Base-by-base conservation (phyloP, 2,329 filamentous ascomycete genomes). In the Claviceps arundinis region DNA sequence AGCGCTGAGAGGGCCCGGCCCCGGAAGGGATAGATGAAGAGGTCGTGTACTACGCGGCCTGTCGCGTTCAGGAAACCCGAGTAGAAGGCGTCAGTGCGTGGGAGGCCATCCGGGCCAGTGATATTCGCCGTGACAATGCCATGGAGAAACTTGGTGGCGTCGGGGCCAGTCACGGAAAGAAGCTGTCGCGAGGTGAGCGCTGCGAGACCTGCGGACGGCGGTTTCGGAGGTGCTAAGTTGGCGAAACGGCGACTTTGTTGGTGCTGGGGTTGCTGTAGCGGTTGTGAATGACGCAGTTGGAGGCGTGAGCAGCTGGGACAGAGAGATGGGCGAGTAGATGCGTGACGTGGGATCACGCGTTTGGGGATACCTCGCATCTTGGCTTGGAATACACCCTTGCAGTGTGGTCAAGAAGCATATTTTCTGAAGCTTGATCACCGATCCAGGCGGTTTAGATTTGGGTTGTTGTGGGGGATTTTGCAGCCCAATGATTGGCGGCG, bases 31-130 rank as follows among this genome's bases (percentile, higher is more conserved):
- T 95, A 96, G 47, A 98, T 75, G 67, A 97, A 95, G 50, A 89
- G 85, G 69, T 98, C 93, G 70, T 91, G 80, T 44, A 96, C 72
- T 9, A 98, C 78, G 53, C 90, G 80, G 43, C 93, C 93, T 55
- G 81, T 80, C 7, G 91, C 88, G 58, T 86, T 95, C 43, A 98
- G 74, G 62, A 98, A 95, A 0, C 83, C 88, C 6, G 85, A 77
- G 68, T 95, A 97, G 65, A 85, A 82, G 4, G 81, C 84, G 0
- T 71, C 68, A 3, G 59, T 61, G 24, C 67, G 66, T 2, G 69
- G 60, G 38, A 62, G 55, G 55, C 68, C 62, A 54, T 70, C 57
- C 26, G 56, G 62, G 7, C 70, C 61, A 0, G 76, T 68, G 8
- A 69, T 58, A 44, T 63, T 68, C 56, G 84, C 80, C 1, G 91